phyloP scores from a whole-genome alignment of 495 filamentous ascomycete species.

The Collariella sp. region DNA sequence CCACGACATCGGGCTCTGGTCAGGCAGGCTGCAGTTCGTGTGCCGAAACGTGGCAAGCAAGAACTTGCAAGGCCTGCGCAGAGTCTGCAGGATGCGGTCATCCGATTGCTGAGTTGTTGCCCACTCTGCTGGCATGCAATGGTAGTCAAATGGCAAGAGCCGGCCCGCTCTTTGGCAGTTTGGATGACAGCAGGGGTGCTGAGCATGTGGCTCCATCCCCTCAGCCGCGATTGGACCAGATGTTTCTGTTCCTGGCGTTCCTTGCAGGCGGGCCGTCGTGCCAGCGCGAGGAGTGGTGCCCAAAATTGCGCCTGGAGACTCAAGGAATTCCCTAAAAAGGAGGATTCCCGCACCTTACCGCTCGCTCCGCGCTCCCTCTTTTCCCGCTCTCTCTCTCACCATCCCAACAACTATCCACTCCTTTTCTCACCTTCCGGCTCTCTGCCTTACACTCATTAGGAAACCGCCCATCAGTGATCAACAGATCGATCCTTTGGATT shows the following conservation, averaged over 20 bases:
- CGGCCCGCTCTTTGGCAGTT: neutral
- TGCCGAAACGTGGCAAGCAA: slow-evolving; percentile 12
- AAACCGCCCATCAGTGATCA: neutral
- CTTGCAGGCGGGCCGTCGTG: slow-evolving; percentile 9
- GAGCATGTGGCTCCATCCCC: neutral
- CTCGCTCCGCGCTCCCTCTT: slow-evolving; percentile 12
- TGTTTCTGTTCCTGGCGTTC: neutral
- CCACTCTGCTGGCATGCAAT: neutral
- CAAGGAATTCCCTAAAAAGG: slow-evolving; percentile 18
- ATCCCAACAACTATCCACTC: slow-evolving; percentile 26
- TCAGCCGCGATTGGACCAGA: slow-evolving; percentile 2
- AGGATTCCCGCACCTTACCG: slow-evolving; percentile 15
- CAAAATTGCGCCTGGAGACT: neutral
- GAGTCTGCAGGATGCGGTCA: slow-evolving; percentile 1
- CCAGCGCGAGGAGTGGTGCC: neutral
- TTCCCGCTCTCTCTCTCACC: slow-evolving; percentile 13
- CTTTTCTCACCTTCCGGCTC: slow-evolving; percentile 23
- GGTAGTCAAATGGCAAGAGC: too few relatives aligned
- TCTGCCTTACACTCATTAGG: slow-evolving; percentile 29
- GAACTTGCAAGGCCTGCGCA: neutral
- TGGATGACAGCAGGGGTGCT: slow-evolving; percentile 3
- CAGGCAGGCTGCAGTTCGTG: neutral
- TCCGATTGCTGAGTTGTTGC: slow-evolving; percentile 12
- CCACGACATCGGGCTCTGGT: neutral
- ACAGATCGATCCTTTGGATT: slow-evolving; percentile 1